Base-by-base conservation (phyloP, 192 early-diverging fungal species). In the Kappamyces sp. region DNA sequence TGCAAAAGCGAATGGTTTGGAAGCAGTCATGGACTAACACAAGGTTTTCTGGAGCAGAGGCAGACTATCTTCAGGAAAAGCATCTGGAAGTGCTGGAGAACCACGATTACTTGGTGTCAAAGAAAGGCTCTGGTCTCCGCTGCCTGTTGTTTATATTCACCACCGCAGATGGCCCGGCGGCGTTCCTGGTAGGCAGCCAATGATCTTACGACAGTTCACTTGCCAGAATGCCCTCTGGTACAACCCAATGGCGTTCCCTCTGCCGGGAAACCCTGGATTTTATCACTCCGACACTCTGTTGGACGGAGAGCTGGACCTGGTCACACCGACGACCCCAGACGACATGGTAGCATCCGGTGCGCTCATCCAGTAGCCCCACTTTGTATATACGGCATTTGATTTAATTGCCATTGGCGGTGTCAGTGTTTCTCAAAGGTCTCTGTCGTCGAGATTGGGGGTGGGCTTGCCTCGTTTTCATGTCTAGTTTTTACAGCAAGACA, bases 261-360 rank as follows among this genome's bases (percentile, higher is more conserved):
- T 59, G 34, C 57, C 57, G 15, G 37, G n/a, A 10, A 59, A 59
- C 39, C 31, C 10, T 0, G 31, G 49, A 31, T 2, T 32, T 12
- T 59, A 48, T 59, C 57, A 59, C 43, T 48, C 46, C 31, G 57
- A 59, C 49, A 59, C 57, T 36, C 32, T 59, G 3, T 46, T 59
- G 32, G 57, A 59, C 35, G 57, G 57, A 9, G 57, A 59, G 46
- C 38, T 59, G 4, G n/a, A n/a, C n/a, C n/a, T n/a, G n/a, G n/a
- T n/a, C n/a, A n/a, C n/a, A n/a, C n/a, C n/a, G n/a, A n/a, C n/a
- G n/a, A 40, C 33, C 49, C 31, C 10, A 23, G 13, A 40, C 31
- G 42, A 59, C 42, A 46, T 9, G n/a, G 57, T 40, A 9, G 57
- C 6, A 33, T 59, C 46, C 9, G 38, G 33, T n/a, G n/a, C 5